Conservation (phyloP, 305 asterid species). For the Caryopteris hybrid region DNA sequence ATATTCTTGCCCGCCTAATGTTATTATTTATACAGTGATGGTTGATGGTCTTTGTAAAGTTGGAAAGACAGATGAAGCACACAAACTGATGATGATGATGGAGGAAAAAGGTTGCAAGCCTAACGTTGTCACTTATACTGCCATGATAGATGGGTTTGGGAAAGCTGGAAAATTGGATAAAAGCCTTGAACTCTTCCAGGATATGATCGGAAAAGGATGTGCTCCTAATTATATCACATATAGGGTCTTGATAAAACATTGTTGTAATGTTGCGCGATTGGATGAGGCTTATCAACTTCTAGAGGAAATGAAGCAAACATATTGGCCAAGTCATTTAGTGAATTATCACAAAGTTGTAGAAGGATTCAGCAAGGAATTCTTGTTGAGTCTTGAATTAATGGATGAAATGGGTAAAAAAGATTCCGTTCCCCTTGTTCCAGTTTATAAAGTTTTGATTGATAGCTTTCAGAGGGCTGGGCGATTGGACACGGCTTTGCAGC, state of each 20-base stretch:
- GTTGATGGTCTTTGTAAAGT: slow-evolving; percentile 89
- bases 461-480: slow-evolving; percentile 76
- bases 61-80: slow-evolving; percentile 85
- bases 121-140: slow-evolving; percentile 90
- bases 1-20: slow-evolving; percentile 74
- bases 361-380: slow-evolving; percentile 72
- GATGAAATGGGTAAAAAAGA: slow-evolving; percentile 50
- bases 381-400: slow-evolving; percentile 55
- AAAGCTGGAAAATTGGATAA: slow-evolving; percentile 62
- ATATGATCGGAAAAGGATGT: slow-evolving; percentile 64
- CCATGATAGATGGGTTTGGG: slow-evolving; percentile 93
- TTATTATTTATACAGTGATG: slow-evolving; percentile 79
- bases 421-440: slow-evolving; percentile 53
- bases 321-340: slow-evolving; percentile 70
- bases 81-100: slow-evolving; percentile 89
- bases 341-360: slow-evolving; percentile 71
- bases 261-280: slow-evolving; percentile 50
- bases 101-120: slow-evolving; percentile 92
- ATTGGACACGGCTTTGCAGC: slow-evolving; percentile 64
- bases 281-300: slow-evolving; percentile 81
- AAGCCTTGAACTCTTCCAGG: slow-evolving; percentile 56
- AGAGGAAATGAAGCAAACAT: slow-evolving; percentile 86
- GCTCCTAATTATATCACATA: slow-evolving; percentile 86
- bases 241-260: slow-evolving; percentile 66
- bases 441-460: slow-evolving; percentile 67